Evolutionary conservation across 2,329 filamentous ascomycete genomes (phyloP).

Genomic region (Triangularia verruculosa): DNA sequence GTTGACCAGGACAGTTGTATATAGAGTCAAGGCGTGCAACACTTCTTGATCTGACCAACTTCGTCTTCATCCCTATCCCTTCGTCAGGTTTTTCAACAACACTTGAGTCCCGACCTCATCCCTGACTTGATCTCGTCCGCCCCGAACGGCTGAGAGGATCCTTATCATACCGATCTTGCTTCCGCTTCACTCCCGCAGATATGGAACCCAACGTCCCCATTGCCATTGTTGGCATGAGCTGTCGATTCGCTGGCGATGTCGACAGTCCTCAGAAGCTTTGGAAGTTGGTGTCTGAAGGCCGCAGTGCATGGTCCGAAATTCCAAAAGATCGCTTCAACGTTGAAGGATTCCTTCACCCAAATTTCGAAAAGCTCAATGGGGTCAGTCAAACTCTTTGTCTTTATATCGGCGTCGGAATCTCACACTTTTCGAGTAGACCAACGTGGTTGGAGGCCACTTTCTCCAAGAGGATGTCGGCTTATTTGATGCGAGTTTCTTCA

Average conservation of each 20-base stretch:
- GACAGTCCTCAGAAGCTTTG: constrained; percentile 34
- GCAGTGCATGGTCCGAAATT: constrained; percentile 26
- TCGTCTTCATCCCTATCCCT: background rate
- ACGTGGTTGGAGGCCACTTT: constrained; percentile 36
- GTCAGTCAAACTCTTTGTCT: constrained; percentile 10
- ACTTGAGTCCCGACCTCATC: background rate
- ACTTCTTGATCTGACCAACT: background rate
- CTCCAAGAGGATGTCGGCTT: constrained; percentile 25
- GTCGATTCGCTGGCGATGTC: constrained; percentile 37
- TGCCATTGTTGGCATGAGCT: constrained; percentile 40
- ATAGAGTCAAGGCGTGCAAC: background rate
- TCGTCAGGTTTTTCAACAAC: background rate
- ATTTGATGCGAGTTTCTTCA: constrained; percentile 35
- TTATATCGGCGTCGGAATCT: background rate
- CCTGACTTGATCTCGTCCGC: background rate
- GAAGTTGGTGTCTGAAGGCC: constrained; percentile 28
- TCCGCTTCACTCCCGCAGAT: background rate
- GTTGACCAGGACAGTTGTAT: background rate
- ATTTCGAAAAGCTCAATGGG: constrained; percentile 27
- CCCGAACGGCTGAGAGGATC: background rate
- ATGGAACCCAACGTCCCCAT: constrained; percentile 32
- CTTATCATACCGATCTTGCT: background rate
- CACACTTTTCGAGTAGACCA: constrained; percentile 25
- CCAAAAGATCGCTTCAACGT: constrained; percentile 35
- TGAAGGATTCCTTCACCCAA: constrained; percentile 33